phyloP scores from a whole-genome alignment of 148 eudicot genomes.

The Fallopia convolvulus region DNA sequence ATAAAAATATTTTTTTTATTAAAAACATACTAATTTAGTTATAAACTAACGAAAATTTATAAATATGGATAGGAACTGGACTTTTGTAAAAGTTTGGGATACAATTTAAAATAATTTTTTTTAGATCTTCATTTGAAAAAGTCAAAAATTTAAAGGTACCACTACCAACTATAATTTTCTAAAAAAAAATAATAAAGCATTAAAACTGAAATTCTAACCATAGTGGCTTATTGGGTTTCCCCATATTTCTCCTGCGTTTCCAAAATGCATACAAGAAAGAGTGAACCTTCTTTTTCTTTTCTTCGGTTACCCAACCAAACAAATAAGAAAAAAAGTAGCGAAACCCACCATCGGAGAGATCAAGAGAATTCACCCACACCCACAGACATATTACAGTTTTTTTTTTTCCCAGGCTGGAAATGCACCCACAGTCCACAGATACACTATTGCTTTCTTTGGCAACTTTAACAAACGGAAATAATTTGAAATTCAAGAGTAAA shows the following conservation, averaged over 20 bases:
- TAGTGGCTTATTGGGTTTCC: neutral
- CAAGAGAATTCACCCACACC: slow-evolving; percentile 4
- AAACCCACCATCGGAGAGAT: neutral
- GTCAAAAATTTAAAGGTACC: too few species aligned
- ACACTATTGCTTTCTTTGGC: neutral
- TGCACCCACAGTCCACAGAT: slow-evolving; percentile 6
- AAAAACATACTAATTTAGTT: too few species aligned
- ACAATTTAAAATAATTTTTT: too few species aligned
- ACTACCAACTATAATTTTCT: too few species aligned
- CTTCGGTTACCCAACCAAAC: neutral
- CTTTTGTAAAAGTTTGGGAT: too few species aligned
- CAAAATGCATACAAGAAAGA: neutral
- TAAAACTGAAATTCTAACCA: neutral
- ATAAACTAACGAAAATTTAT: too few species aligned
- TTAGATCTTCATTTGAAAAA: too few species aligned
- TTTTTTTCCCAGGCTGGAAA: neutral
- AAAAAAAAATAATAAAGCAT: too few species aligned
- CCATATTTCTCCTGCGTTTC: neutral
- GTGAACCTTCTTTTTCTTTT: neutral
- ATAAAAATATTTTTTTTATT: too few species aligned
- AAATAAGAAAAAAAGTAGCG: slow-evolving; percentile 1
- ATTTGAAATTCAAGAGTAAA: neutral
- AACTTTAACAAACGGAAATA: neutral
- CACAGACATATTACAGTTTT: neutral
- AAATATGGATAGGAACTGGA: too few species aligned